These are phyloP conservation scores for Apiospora phragmitis DNA, from an alignment of 2,329 filamentous ascomycete genomes.

Conservation along the genomic window DNA sequence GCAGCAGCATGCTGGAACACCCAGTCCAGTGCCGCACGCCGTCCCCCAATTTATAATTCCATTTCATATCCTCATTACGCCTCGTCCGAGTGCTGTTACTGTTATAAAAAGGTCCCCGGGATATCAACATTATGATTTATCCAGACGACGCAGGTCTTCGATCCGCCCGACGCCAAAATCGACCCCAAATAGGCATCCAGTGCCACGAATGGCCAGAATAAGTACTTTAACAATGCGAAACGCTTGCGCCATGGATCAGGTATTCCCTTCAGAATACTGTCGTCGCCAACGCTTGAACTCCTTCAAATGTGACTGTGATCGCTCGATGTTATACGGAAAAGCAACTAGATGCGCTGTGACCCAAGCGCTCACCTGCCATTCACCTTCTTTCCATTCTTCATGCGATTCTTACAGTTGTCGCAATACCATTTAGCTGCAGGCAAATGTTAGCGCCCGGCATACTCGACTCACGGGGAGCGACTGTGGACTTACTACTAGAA, in stretches of 20 bases:
- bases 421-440: conserved; percentile 76
- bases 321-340: conserved; percentile 10
- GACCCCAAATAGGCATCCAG: background rate
- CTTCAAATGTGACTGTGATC: conserved; percentile 11
- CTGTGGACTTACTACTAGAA: conserved; percentile 63
- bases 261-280: background rate
- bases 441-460: background rate
- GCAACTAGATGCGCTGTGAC: background rate
- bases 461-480: conserved; percentile 8
- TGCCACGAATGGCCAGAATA: background rate
- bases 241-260: background rate
- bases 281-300: conserved; percentile 9
- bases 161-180: conserved; percentile 4
- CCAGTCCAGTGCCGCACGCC: background rate
- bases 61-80: conserved; percentile 9
- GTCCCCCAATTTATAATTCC: background rate
- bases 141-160: conserved; percentile 10
- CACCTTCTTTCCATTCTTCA: conserved; percentile 57
- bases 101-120: conserved; percentile 4
- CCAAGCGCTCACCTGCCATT: conserved; percentile 41
- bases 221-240: conserved; percentile 1
- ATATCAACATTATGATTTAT: conserved; percentile 9
- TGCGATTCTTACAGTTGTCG: conserved; percentile 71
- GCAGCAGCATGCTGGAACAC: background rate
- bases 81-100: background rate